These are phyloP conservation scores for Fusarium miscanthi DNA, from an alignment of 2,329 filamentous ascomycete genomes.

Conservation along the genomic window DNA sequence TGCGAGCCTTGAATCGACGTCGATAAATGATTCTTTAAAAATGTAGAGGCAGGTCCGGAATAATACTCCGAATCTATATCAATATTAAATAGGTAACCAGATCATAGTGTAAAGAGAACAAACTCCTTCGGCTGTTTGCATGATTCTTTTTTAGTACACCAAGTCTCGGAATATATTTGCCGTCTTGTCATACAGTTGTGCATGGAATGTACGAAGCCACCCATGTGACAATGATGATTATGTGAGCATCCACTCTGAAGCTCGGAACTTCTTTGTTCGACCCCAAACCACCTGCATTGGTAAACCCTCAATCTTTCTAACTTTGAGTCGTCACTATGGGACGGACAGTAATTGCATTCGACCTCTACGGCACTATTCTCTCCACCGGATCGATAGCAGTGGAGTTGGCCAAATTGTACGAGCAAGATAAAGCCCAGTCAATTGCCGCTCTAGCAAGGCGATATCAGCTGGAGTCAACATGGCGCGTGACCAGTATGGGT, in stretches of 20 bases:
- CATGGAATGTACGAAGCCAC: neutral
- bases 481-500: conserved; percentile 82
- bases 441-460: conserved; percentile 73
- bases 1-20: neutral
- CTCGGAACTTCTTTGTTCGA: neutral
- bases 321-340: conserved; percentile 27
- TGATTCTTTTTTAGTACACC: neutral
- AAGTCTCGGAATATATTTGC: neutral
- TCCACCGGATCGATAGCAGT: conserved; percentile 75
- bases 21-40: neutral
- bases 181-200: neutral
- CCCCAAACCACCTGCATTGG: neutral
- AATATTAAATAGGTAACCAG: neutral
- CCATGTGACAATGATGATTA: neutral
- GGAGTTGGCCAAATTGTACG: conserved; percentile 68
- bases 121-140: neutral
- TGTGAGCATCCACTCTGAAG: conserved; percentile 2
- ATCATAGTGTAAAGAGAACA: neutral
- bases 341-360: conserved; percentile 71
- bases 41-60: neutral
- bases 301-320: neutral
- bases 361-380: conserved; percentile 79
- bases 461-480: conserved; percentile 82
- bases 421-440: conserved; percentile 63
- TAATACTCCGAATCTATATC: neutral